phyloP scores from a whole-genome alignment of 345 rosid genomes.

The Rhodamnia rubescens region DNA sequence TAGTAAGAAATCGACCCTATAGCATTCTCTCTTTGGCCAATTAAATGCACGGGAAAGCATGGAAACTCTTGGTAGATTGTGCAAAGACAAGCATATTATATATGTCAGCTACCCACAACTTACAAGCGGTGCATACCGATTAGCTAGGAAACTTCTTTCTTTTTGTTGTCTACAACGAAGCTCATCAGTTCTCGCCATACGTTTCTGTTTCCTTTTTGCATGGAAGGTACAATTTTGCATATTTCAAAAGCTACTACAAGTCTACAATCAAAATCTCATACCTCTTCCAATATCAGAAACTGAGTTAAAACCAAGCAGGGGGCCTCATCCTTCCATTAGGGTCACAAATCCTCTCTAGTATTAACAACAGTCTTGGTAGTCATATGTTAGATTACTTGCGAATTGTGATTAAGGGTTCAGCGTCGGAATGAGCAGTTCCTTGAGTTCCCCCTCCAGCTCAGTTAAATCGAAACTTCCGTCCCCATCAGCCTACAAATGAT shows the following conservation, averaged over 20 bases:
- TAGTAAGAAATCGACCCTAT: neutral
- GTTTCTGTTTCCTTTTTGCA: neutral
- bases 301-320: neutral
- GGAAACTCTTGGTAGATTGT: neutral
- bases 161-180: neutral
- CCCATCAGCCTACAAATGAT: neutral
- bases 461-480: neutral
- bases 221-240: neutral
- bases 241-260: neutral
- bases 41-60: neutral
- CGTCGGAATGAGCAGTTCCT: neutral
- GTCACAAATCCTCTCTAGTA: neutral
- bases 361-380: neutral
- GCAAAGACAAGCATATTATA: neutral
- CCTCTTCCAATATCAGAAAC: neutral
- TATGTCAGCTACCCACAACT: neutral
- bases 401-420: neutral
- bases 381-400: neutral
- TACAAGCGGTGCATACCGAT: neutral
- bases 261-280: neutral
- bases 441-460: neutral
- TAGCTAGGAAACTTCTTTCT: neutral
- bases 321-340: neutral
- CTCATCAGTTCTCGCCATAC: neutral
- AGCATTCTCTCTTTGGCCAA: neutral